These are phyloP conservation scores for Alternaria solani DNA, from an alignment of 2,329 filamentous ascomycete genomes.

Conservation along the genomic window DNA sequence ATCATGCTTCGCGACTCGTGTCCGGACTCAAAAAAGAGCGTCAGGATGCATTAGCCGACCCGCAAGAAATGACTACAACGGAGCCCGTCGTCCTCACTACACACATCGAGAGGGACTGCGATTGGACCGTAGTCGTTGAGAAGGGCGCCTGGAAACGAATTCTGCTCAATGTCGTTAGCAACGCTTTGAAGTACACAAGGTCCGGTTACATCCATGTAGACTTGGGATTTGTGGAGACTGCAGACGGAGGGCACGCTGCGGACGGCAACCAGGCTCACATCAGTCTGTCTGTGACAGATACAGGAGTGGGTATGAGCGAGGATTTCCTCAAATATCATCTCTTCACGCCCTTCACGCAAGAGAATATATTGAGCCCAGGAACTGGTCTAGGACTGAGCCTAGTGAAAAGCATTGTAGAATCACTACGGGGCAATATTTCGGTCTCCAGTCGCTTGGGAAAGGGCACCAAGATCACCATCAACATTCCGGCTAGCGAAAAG, in stretches of 20 bases:
- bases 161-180: conserved; percentile 33
- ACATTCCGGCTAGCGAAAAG: conserved; percentile 5
- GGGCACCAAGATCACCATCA: conserved; percentile 19
- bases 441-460: conserved; percentile 21
- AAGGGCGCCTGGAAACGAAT: conserved; percentile 28
- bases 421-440: conserved; percentile 30
- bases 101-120: conserved; percentile 6
- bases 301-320: conserved; percentile 33
- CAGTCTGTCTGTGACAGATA: conserved; percentile 43
- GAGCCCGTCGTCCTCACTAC: conserved; percentile 13
- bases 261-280: conserved; percentile 15
- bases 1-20: conserved; percentile 5
- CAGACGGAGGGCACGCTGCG: neutral
- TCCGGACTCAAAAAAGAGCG: conserved; percentile 7
- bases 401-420: conserved; percentile 29
- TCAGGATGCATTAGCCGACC: neutral
- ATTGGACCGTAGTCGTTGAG: conserved; percentile 13
- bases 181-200: conserved; percentile 33
- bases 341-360: conserved; percentile 35
- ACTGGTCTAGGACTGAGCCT: conserved; percentile 35
- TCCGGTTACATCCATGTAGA: conserved; percentile 24
- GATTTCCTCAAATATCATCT: conserved; percentile 30
- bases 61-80: neutral
- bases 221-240: conserved; percentile 10
- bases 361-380: conserved; percentile 27